Conservation (phyloP, 1,284 basidiomycete genomes). For the Fistulinella cinereoalba region DNA sequence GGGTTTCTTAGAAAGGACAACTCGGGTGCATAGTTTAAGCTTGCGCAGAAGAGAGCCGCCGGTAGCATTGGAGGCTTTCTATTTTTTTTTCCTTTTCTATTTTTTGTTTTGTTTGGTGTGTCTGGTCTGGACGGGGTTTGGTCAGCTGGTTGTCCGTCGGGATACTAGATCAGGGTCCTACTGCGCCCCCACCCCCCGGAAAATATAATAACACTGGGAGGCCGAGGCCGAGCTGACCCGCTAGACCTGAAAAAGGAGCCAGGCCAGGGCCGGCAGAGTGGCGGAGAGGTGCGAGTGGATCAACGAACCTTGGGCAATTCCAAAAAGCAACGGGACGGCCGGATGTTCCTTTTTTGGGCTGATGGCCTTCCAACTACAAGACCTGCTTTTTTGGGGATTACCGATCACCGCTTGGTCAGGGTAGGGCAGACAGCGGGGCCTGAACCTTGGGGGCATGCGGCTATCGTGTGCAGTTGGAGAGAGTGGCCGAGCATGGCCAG, state of each 20-base stretch:
- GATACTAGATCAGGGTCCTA: neutral
- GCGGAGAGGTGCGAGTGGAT: neutral
- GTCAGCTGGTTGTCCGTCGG: neutral
- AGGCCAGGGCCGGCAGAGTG: slow-evolving; percentile 10
- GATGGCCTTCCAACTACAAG: slow-evolving; percentile 2
- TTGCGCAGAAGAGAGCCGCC: neutral
- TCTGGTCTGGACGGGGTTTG: neutral
- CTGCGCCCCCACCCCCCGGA: neutral
- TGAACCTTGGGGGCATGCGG: slow-evolving; percentile 3
- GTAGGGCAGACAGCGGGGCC: neutral
- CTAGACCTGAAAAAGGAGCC: neutral
- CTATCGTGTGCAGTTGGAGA: slow-evolving; percentile 4
- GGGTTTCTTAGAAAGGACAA: neutral
- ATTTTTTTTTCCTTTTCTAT: too few species aligned
- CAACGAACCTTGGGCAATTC: slow-evolving; percentile 2
- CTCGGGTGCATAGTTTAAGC: slow-evolving; percentile 9
- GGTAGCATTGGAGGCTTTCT: slow-evolving; percentile 2
- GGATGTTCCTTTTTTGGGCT: slow-evolving; percentile 2
- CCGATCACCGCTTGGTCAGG: slow-evolving; percentile 9
- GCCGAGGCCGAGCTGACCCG: neutral
- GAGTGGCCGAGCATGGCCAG: too few species aligned
- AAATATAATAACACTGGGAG: neutral
- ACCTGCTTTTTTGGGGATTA: slow-evolving; percentile 7
- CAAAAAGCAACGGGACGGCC: neutral
- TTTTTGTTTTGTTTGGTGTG: too few species aligned